These are phyloP conservation scores for Circinella minor DNA, from an alignment of 371 early-diverging fungal species.

Conservation along the genomic window DNA sequence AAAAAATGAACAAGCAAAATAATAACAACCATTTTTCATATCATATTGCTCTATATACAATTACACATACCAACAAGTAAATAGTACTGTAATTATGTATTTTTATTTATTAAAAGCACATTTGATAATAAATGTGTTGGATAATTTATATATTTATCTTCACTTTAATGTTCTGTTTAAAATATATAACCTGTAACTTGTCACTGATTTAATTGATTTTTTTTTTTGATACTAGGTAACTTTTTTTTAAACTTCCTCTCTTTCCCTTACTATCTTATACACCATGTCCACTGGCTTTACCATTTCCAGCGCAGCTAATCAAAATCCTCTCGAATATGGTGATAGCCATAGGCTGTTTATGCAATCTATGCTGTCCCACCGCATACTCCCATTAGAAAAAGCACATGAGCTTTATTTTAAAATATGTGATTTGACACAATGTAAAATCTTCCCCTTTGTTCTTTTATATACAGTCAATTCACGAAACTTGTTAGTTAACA, in stretches of 20 bases:
- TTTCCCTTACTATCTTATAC: not conserved
- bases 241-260: not conserved
- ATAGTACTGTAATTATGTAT: no score
- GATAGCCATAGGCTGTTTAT: not conserved
- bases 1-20: no score
- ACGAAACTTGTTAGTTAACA: not conserved
- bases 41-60: no score
- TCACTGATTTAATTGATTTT: no score
- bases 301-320: not conserved
- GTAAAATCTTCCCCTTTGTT: not conserved
- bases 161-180: no score
- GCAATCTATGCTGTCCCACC: not conserved
- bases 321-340: not conserved
- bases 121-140: no score
- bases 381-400: not conserved
- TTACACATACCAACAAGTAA: no score
- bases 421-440: not conserved
- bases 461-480: not conserved
- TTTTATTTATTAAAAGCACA: no score
- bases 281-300: not conserved
- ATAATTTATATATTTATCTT: no score
- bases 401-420: not conserved
- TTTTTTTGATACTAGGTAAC: no score
- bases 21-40: no score
- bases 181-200: no score